A percentile compares a stretch with the other conserved stretches of the same genome.
Evolutionary conservation across 768 basidiomycete genomes (phyloP).

Genomic region (Clitopilus passeckerianus): DNA sequence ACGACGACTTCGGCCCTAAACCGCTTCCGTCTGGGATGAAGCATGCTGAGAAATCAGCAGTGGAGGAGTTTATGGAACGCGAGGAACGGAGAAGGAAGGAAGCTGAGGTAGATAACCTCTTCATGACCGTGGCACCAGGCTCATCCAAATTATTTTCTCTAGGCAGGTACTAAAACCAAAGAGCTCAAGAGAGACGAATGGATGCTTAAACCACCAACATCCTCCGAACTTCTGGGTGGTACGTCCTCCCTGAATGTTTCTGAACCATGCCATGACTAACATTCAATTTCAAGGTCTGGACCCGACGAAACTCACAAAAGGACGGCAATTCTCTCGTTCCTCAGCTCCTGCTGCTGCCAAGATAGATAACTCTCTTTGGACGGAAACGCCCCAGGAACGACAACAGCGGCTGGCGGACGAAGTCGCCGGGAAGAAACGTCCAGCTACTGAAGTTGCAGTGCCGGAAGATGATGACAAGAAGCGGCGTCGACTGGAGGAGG

Average conservation of each 20-base stretch:
- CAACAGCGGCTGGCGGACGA: conserved; percentile 93
- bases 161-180: conserved; percentile 80
- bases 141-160: conserved; percentile 3
- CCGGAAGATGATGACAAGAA: conserved; percentile 43
- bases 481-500: conserved; percentile 60
- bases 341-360: conserved; percentile 35
- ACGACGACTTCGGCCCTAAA: conserved; percentile 80
- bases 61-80: conserved; percentile 77
- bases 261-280: not conserved
- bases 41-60: conserved; percentile 52
- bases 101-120: conserved; percentile 44
- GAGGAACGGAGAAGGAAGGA: conserved; percentile 75
- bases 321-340: conserved; percentile 74
- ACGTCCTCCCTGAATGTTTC: conserved; percentile 21
- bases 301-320: conserved; percentile 68
- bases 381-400: conserved; percentile 91
- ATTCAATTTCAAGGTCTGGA: conserved; percentile 59
- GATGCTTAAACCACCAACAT: conserved; percentile 94
- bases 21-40: conserved; percentile 53
- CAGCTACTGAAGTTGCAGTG: conserved; percentile 52
- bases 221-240: conserved; percentile 77
- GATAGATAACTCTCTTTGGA: conserved; percentile 79
- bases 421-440: conserved; percentile 84
- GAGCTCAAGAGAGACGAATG: conserved; percentile 85
- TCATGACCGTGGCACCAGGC: not conserved